Evolutionary conservation across 2,329 filamentous ascomycete species (phyloP).

Genomic region (Aphanocladium album): DNA sequence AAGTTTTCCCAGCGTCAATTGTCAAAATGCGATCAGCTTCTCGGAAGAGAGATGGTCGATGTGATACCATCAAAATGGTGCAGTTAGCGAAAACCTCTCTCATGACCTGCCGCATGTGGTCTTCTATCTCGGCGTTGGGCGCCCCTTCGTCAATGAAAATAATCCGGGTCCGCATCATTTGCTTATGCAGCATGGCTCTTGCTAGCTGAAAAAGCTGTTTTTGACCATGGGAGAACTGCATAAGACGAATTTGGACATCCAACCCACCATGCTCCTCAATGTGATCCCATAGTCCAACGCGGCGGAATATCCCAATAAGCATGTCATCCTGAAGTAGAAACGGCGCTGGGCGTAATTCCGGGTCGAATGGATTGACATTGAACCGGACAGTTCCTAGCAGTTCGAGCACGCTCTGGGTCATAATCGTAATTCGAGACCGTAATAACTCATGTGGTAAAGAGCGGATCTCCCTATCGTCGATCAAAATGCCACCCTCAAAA

Average conservation of each 20-base stretch:
- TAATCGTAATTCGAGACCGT: slow-evolving; percentile 35
- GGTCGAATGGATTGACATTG: slow-evolving; percentile 27
- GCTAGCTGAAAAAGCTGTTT: slow-evolving; percentile 45
- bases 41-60: background rate
- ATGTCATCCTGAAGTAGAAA: slow-evolving; percentile 6
- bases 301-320: slow-evolving; percentile 11
- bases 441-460: slow-evolving; percentile 34
- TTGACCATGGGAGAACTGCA: slow-evolving; percentile 41
- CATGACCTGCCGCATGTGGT: slow-evolving; percentile 15
- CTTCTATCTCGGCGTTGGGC: slow-evolving; percentile 33
- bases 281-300: background rate
- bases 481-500: slow-evolving; percentile 26
- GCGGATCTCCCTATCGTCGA: slow-evolving; percentile 38
- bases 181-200: slow-evolving; percentile 39
- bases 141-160: background rate
- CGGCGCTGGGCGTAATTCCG: slow-evolving; percentile 9
- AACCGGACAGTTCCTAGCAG: slow-evolving; percentile 37
- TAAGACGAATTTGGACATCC: slow-evolving; percentile 22
- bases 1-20: background rate
- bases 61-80: slow-evolving; percentile 12
- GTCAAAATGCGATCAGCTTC: background rate
- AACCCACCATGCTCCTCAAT: background rate
- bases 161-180: slow-evolving; percentile 19
- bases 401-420: slow-evolving; percentile 42
- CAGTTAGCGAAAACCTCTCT: slow-evolving; percentile 18